These are phyloP conservation scores for Farysia itapuensis DNA, from an alignment of 1,284 basidiomycete genomes.

Conservation along the genomic window DNA sequence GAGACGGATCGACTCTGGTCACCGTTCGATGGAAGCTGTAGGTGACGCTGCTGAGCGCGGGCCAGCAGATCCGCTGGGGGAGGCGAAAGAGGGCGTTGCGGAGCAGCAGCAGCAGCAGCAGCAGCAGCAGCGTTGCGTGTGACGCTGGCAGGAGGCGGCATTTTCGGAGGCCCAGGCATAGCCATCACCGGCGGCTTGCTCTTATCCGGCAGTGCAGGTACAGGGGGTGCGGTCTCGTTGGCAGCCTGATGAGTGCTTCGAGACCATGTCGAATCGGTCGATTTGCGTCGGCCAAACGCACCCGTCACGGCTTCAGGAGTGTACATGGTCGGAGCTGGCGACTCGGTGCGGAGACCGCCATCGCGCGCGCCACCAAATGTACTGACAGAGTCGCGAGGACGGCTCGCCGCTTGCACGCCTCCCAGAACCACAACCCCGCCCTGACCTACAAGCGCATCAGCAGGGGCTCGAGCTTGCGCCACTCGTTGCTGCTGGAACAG, in stretches of 20 bases:
- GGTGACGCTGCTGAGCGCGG: slow-evolving; percentile 28
- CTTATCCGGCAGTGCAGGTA: slow-evolving; percentile 40
- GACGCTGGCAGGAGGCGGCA: slow-evolving; percentile 43
- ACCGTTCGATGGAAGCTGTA: slow-evolving; percentile 22
- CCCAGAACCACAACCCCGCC: slow-evolving; percentile 35
- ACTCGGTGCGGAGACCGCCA: slow-evolving; percentile 6
- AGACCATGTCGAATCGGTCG: slow-evolving; percentile 37
- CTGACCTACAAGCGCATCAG: slow-evolving; percentile 15
- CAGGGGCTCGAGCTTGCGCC: neutral
- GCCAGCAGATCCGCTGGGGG: slow-evolving; percentile 42
- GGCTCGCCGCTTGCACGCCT: slow-evolving; percentile 9
- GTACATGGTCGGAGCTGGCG: slow-evolving; percentile 35
- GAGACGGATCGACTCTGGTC: slow-evolving; percentile 33
- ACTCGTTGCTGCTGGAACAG: slow-evolving; percentile 15
- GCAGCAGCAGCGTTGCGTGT: slow-evolving; percentile 12
- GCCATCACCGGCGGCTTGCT: slow-evolving; percentile 46
- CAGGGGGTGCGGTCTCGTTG: slow-evolving; percentile 20
- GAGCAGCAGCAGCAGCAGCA: slow-evolving; percentile 7
- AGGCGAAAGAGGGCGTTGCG: slow-evolving; percentile 42
- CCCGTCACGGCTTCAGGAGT: slow-evolving; percentile 32
- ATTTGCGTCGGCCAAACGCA: slow-evolving; percentile 19
- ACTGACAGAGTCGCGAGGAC: slow-evolving; percentile 34
- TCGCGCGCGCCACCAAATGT: slow-evolving; percentile 39
- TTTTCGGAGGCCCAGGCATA: slow-evolving; percentile 45
- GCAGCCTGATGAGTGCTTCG: slow-evolving; percentile 13